Evolutionary conservation across 2,329 filamentous ascomycete species (phyloP).

Genomic region (Talaromyces albobiverticillius): DNA sequence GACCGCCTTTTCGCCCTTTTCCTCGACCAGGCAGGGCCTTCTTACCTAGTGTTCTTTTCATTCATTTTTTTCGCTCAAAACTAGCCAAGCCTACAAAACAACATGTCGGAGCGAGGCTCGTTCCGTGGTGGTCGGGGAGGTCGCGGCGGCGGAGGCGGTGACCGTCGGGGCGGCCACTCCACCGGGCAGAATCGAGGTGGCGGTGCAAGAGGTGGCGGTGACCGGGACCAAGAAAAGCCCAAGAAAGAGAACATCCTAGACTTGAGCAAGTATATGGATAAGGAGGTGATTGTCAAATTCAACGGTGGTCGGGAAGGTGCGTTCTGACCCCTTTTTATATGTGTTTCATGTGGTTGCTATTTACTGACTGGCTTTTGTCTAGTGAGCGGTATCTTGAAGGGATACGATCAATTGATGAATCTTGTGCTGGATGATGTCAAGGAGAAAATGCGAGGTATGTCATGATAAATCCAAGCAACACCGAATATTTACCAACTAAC

Average conservation of each 20-base stretch:
- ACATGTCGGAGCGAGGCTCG: constrained; percentile 47
- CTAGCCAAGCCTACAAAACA: neutral
- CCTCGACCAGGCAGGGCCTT: neutral
- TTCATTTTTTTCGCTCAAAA: neutral
- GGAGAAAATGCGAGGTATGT: constrained; percentile 79
- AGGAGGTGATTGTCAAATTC: constrained; percentile 93
- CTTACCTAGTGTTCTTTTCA: neutral
- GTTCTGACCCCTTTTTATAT: constrained; percentile 23
- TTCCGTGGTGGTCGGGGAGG: constrained; percentile 48
- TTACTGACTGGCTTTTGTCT: constrained; percentile 7
- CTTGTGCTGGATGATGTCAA: constrained; percentile 92
- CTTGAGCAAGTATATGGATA: constrained; percentile 93
- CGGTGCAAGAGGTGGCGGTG: constrained; percentile 48
- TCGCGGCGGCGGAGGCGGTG: constrained; percentile 38
- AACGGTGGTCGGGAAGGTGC: constrained; percentile 87
- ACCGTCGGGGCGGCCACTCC: constrained; percentile 24
- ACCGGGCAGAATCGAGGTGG: constrained; percentile 48
- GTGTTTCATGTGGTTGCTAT: too few species aligned
- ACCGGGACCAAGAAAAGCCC: constrained; percentile 62
- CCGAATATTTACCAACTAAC: neutral
- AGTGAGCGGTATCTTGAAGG: constrained; percentile 89
- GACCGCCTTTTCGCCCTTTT: neutral
- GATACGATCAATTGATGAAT: constrained; percentile 97
- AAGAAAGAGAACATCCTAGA: constrained; percentile 98
- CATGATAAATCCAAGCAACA: neutral